Conservation (phyloP, 768 basidiomycete species). For the Hypholoma fasciculare region DNA sequence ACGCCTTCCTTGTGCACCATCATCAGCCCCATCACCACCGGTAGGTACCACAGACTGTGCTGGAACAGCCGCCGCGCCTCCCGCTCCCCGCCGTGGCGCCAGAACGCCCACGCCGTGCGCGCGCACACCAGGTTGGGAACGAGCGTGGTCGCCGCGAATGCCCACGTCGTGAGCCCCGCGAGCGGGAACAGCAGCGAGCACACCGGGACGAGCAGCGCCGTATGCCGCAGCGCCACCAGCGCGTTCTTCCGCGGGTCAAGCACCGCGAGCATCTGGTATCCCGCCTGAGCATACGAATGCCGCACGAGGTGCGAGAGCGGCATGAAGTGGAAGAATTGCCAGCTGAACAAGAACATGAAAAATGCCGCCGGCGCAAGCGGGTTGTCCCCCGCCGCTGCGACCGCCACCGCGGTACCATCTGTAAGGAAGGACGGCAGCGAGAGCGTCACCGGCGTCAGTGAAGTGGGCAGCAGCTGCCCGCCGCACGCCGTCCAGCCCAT, state of each 20-base stretch:
- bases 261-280: conserved; percentile 91
- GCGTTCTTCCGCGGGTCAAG: conserved; percentile 80
- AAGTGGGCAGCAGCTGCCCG: conserved; percentile 62
- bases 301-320: conserved; percentile 84
- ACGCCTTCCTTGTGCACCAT: conserved; percentile 92
- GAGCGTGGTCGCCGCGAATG: conserved; percentile 78
- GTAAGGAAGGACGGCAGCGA: conserved; percentile 65
- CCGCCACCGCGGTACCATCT: conserved; percentile 10
- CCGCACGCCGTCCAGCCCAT: conserved; percentile 99
- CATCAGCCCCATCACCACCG: conserved; percentile 87
- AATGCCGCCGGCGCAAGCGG: conserved; percentile 80
- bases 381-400: conserved; percentile 60
- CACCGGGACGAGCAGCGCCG: conserved; percentile 71
- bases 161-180: conserved; percentile 88
- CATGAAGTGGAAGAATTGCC: conserved; percentile 99
- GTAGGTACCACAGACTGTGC: conserved; percentile 87
- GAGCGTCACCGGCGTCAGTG: conserved; percentile 50
- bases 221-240: conserved; percentile 84
- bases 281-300: conserved; percentile 87
- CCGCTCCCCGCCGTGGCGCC: conserved; percentile 69
- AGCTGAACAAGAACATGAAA: conserved; percentile 85
- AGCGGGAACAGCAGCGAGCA: conserved; percentile 83
- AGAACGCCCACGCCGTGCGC: conserved; percentile 73
- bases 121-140: conserved; percentile 74
- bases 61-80: conserved; percentile 78